Evolutionary conservation across 148 eudicot species (phyloP).

Genomic region (Camellia granthamiana): DNA sequence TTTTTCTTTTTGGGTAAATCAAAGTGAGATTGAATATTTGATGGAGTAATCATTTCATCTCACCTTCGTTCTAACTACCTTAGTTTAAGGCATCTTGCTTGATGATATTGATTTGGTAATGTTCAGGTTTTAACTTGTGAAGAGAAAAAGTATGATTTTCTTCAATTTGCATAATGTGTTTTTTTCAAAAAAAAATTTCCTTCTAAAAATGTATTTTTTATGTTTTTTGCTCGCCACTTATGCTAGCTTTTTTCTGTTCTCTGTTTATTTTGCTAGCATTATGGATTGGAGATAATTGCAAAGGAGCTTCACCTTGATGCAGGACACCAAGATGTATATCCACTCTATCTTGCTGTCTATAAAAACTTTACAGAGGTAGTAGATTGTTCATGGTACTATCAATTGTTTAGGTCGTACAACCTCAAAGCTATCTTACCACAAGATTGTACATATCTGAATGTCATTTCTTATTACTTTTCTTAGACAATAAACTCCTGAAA

Average conservation of each 20-base stretch:
- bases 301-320: constrained; percentile 46
- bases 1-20: too few species aligned
- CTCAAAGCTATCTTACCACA: neutral
- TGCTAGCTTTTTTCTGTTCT: neutral
- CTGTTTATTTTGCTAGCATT: constrained; percentile 29
- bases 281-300: constrained; percentile 46
- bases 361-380: constrained; percentile 51
- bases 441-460: neutral
- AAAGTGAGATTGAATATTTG: too few species aligned
- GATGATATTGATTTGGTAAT: neutral
- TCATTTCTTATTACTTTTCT: neutral
- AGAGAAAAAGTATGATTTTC: neutral
- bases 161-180: neutral
- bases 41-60: neutral
- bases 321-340: constrained; percentile 38
- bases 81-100: neutral
- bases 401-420: neutral
- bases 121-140: too few species aligned
- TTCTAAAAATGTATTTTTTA: neutral
- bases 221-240: neutral
- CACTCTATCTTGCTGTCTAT: constrained; percentile 41
- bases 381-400: constrained; percentile 3
- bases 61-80: neutral
- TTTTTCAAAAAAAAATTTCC: neutral
- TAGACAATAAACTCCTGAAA: neutral